A percentile compares a stretch with the other conserved stretches of the same genome.
These are phyloP conservation scores for Parathielavia hyrcaniae DNA, from an alignment of 495 filamentous ascomycete genomes.

Conservation along the genomic window DNA sequence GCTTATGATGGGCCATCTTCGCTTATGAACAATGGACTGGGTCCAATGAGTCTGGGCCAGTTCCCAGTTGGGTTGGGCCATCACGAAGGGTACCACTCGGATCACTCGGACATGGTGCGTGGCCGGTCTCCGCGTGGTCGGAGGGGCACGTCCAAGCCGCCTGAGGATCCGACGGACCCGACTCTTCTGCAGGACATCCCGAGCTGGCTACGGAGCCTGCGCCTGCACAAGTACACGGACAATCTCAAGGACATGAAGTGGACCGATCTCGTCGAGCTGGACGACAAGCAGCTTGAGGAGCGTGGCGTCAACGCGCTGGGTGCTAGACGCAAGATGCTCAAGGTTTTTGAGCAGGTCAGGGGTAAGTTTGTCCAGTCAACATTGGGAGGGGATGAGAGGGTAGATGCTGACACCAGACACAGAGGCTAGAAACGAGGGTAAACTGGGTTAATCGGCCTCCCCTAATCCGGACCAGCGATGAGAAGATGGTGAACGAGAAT, in stretches of 20 bases:
- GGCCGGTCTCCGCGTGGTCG: slow-evolving; percentile 90
- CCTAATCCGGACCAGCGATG: background rate
- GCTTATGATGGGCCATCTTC: slow-evolving; percentile 74
- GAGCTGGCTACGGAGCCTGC: slow-evolving; percentile 87
- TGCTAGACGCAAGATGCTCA: slow-evolving; percentile 95
- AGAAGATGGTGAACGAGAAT: background rate
- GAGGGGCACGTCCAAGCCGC: slow-evolving; percentile 91
- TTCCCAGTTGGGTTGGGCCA: slow-evolving; percentile 52
- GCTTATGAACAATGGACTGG: slow-evolving; percentile 67
- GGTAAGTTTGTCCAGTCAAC: slow-evolving; percentile 37
- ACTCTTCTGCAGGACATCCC: slow-evolving; percentile 90
- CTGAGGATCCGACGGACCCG: slow-evolving; percentile 93
- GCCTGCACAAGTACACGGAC: slow-evolving; percentile 97
- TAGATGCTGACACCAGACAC: slow-evolving; percentile 14
- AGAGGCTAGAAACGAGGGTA: slow-evolving; percentile 41
- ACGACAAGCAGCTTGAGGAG: slow-evolving; percentile 89
- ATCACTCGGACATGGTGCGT: slow-evolving; percentile 82
- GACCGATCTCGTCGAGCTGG: slow-evolving; percentile 85
- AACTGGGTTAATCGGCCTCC: slow-evolving; percentile 39
- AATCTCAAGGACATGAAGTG: slow-evolving; percentile 95
- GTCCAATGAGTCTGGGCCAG: slow-evolving; percentile 64
- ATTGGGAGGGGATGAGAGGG: background rate
- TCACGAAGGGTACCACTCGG: slow-evolving; percentile 85
- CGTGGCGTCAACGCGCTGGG: slow-evolving; percentile 93
- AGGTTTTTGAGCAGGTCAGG: slow-evolving; percentile 95